Conservation (phyloP, 2,329 filamentous ascomycete species). For the Phoma sp. region DNA sequence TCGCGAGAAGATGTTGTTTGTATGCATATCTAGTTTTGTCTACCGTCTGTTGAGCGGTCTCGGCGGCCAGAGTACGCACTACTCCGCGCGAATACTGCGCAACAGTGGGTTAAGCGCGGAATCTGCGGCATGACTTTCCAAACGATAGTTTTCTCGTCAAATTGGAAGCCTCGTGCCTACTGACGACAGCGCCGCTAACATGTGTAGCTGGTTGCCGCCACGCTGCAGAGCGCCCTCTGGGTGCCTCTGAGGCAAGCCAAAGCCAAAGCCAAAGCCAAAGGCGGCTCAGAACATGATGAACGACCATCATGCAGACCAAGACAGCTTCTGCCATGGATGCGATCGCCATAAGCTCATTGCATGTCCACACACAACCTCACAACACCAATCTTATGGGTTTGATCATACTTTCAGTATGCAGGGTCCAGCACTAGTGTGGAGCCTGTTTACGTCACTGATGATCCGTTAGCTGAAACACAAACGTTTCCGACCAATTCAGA, state of each 20-base stretch:
- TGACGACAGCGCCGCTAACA: conserved; percentile 24
- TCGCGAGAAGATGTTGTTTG: background rate
- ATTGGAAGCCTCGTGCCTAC: conserved; percentile 13
- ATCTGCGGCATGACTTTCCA: conserved; percentile 24
- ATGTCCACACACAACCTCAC: conserved; percentile 9
- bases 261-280: conserved; percentile 1
- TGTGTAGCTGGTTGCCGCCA: conserved; percentile 17
- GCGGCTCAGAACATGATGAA: conserved; percentile 7
- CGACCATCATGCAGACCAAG: conserved; percentile 9
- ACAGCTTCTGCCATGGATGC: conserved; percentile 8
- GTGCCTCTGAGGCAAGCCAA: conserved; percentile 20
- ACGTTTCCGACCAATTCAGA: conserved; percentile 21
- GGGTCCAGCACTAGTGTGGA: conserved; percentile 16
- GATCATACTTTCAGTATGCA: conserved; percentile 22
- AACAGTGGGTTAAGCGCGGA: conserved; percentile 28
- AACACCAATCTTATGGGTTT: conserved; percentile 1
- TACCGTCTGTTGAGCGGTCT: conserved; percentile 15
- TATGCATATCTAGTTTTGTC: conserved; percentile 12
- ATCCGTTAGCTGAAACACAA: conserved; percentile 26
- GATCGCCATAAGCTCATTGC: background rate
- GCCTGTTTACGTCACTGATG: conserved; percentile 29
- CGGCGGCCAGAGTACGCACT: conserved; percentile 21
- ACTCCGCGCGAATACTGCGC: conserved; percentile 25
- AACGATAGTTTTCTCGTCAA: conserved; percentile 6
- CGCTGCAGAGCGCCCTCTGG: conserved; percentile 18